These are phyloP conservation scores for Ophiocordyceps camponoti-leonardi DNA, from an alignment of 2,329 filamentous ascomycete genomes.

Conservation along the genomic window DNA sequence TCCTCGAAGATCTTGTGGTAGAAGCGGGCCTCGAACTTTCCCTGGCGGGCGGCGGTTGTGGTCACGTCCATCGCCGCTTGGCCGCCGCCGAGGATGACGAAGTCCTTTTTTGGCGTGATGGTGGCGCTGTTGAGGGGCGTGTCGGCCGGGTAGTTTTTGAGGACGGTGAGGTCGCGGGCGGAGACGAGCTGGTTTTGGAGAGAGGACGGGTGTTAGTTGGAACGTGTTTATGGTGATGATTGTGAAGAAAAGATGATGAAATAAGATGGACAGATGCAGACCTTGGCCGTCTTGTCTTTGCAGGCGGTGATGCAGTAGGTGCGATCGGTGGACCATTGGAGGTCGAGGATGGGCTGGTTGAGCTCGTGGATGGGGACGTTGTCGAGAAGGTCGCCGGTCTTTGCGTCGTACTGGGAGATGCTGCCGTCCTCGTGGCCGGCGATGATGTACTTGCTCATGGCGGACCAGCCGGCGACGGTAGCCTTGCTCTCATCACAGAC, in stretches of 20 bases:
- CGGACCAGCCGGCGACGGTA: slow-evolving; percentile 94
- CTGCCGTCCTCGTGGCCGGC: slow-evolving; percentile 93
- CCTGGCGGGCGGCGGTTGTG: slow-evolving; percentile 80
- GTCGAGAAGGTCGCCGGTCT: slow-evolving; percentile 71
- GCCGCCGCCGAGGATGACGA: slow-evolving; percentile 92
- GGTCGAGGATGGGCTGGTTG: slow-evolving; percentile 68
- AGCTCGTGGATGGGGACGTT: slow-evolving; percentile 76
- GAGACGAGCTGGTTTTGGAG: slow-evolving; percentile 55
- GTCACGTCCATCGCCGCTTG: slow-evolving; percentile 99
- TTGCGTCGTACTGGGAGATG: slow-evolving; percentile 79
- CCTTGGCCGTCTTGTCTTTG: slow-evolving; percentile 95
- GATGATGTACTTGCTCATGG: slow-evolving; percentile 88
- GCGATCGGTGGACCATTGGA: slow-evolving; percentile 86
- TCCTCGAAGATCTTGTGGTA: slow-evolving; percentile 99
- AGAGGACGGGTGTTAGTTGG: not conserved
- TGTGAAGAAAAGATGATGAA: no score
- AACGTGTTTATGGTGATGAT: no score
- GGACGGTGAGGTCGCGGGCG: slow-evolving; percentile 67
- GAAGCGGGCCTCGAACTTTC: slow-evolving; percentile 98
- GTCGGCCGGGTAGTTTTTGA: slow-evolving; percentile 86
- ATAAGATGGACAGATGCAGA: slow-evolving; percentile 16
- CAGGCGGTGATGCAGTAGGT: slow-evolving; percentile 97
- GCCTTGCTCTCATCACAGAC: slow-evolving; percentile 93
- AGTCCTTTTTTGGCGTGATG: slow-evolving; percentile 92
- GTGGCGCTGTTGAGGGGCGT: slow-evolving; percentile 92